A percentile compares a stretch with the other conserved stretches of the same genome.
phyloP scores from a whole-genome alignment of 2,329 filamentous ascomycete species.

The Teratosphaeria gauchensis region DNA sequence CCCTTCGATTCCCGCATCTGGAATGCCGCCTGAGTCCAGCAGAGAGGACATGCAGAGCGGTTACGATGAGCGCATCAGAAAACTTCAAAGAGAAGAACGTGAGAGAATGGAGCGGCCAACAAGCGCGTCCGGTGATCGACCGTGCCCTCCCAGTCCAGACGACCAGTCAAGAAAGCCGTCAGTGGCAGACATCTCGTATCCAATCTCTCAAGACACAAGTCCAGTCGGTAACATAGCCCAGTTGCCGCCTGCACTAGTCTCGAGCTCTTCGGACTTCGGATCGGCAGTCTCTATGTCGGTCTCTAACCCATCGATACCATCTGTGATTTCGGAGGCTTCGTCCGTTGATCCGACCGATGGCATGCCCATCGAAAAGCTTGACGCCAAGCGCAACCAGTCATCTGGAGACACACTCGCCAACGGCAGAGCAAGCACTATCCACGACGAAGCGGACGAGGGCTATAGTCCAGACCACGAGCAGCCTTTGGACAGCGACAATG shows the following conservation, averaged over 20 bases:
- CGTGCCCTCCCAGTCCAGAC: slow-evolving; percentile 41
- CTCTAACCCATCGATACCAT: slow-evolving; percentile 43
- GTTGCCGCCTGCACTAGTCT: slow-evolving; percentile 24
- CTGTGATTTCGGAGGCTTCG: slow-evolving; percentile 39
- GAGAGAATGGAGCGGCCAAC: slow-evolving; percentile 15
- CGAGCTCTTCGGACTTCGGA: slow-evolving; percentile 41
- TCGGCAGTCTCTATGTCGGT: slow-evolving; percentile 40
- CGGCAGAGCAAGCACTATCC: slow-evolving; percentile 9
- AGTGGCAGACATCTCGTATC: slow-evolving; percentile 13
- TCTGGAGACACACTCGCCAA: slow-evolving; percentile 28
- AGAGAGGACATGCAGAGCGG: slow-evolving; percentile 24
- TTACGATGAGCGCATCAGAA: slow-evolving; percentile 25
- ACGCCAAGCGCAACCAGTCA: slow-evolving; percentile 27
- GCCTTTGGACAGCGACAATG: slow-evolving; percentile 31
- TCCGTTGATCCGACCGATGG: slow-evolving; percentile 28
- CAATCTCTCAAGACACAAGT: slow-evolving; percentile 29
- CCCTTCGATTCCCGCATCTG: slow-evolving; percentile 8
- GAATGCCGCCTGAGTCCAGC: slow-evolving; percentile 20
- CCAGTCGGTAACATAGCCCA: slow-evolving; percentile 24
- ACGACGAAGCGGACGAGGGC: slow-evolving; percentile 21
- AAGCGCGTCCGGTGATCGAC: slow-evolving; percentile 24
- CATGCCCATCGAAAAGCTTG: slow-evolving; percentile 13
- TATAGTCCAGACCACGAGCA: slow-evolving; percentile 23
- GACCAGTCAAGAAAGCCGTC: slow-evolving; percentile 19
- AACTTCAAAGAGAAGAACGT: slow-evolving; percentile 25